Conservation (phyloP, 2,329 filamentous ascomycete genomes). For the Pseudovirgaria hyperparasitica region DNA sequence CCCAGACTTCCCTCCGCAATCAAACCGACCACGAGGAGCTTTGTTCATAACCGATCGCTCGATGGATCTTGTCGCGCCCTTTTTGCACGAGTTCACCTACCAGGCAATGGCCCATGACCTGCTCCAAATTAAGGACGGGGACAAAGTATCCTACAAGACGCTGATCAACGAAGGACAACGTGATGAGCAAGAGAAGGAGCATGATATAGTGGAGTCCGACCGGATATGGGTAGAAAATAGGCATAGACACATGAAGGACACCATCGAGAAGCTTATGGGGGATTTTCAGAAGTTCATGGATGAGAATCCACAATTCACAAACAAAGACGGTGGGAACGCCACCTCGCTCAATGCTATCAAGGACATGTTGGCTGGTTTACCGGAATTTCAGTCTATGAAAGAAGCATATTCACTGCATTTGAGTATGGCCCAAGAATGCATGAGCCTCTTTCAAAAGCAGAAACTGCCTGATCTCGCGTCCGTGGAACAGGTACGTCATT, state of each 20-base stretch:
- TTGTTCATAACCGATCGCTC: constrained; percentile 82
- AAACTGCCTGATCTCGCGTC: constrained; percentile 81
- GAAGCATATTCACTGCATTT: constrained; percentile 89
- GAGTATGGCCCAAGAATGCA: constrained; percentile 93
- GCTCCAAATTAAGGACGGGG: constrained; percentile 73
- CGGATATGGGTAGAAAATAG: constrained; percentile 91
- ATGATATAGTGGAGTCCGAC: constrained; percentile 84
- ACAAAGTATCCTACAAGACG: constrained; percentile 78
- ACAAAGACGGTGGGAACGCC: constrained; percentile 52
- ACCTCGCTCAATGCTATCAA: constrained; percentile 83
- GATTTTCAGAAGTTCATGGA: constrained; percentile 89
- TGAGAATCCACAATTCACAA: constrained; percentile 84
- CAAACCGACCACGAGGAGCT: constrained; percentile 64
- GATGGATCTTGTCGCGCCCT: constrained; percentile 79
- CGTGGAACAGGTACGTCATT: constrained; percentile 55
- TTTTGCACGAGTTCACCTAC: constrained; percentile 95
- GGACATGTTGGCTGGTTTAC: constrained; percentile 90
- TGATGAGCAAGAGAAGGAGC: constrained; percentile 69
- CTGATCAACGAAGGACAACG: constrained; percentile 59
- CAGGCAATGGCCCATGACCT: constrained; percentile 97
- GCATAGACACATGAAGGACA: constrained; percentile 95
- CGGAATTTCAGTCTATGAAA: constrained; percentile 92
- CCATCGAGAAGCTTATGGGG: constrained; percentile 80
- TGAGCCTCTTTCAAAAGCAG: constrained; percentile 77
- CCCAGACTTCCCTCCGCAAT: constrained; percentile 70